Base-by-base conservation (phyloP, 345 rosid species). In the Eucalyptus pauciflora region DNA sequence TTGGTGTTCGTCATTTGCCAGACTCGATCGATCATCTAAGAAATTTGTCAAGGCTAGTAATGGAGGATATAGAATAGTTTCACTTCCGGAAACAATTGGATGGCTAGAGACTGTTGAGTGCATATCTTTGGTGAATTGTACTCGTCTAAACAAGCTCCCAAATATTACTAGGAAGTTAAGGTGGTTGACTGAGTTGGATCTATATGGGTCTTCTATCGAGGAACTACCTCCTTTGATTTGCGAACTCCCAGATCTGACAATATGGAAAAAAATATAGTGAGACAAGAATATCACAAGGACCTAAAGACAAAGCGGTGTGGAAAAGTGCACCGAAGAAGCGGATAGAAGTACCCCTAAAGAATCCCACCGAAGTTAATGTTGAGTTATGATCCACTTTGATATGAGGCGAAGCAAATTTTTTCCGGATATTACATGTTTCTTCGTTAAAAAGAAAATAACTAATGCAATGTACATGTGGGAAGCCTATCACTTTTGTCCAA, bases 51-150 rank as follows among this genome's bases (percentile, higher is more conserved):
- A 51, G 56, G 56, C 56, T 51, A 51, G 56, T 51, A 17, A 7
- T 51, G 22, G 56, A 51, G 22, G 56, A 51, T 17, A 51, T 7
- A 51, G 9, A 2, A 51, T 45, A 51, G 56, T 51, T 3, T 4
- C 0, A 17, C 4, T 51, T 51, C 56, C 56, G 2, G 0, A 0
- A 2, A 17, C 22, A 17, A 3, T 51, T 8, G 2, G 0, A 51
- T 0, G 2, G 56, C 56, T 51, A 51, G 22, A 0, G 56, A 1
- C 22, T 0, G 2, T 51, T 3, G 22, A 51, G 56, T 17, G 2
- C 56, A 17, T 17, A 22, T 51, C 46, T 45, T 45, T 45, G 46
- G 56, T 17, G 56, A 51, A 45, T 45, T 45, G 8, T 45, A 45
- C 46, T 45, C 9, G 1, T 3, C 22, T 51, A 3, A 17, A 51